These are phyloP conservation scores for Plasmodium blacklocki DNA, from an alignment of 169 alveolate genomes.

Conservation along the genomic window DNA sequence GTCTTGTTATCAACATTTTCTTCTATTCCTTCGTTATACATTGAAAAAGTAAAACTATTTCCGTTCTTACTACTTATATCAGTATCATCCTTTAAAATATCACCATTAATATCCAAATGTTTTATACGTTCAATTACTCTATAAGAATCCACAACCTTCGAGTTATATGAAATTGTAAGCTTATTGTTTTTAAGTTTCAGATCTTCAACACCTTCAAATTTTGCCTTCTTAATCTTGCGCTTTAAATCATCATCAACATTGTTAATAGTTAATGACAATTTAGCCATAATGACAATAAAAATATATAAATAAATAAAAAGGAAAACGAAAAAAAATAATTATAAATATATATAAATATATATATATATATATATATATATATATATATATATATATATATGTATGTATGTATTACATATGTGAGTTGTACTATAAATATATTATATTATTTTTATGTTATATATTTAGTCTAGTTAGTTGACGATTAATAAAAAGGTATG, in stretches of 20 bases:
- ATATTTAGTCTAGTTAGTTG: no score
- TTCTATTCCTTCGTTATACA: constrained; percentile 3
- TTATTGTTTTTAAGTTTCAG: constrained; percentile 8
- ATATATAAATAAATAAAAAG: neutral
- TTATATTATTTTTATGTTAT: no score
- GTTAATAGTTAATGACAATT: constrained; percentile 7
- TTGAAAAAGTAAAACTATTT: constrained; percentile 17
- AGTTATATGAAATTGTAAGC: constrained; percentile 23
- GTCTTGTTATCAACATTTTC: constrained; percentile 2
- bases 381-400: no score
- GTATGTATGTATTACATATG: no score
- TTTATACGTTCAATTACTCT: constrained; percentile 16
- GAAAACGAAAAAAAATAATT: no score
- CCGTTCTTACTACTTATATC: constrained; percentile 8
- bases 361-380: no score
- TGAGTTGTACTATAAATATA: no score
- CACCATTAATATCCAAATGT: constrained; percentile 40
- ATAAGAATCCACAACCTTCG: constrained; percentile 5
- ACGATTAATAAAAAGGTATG: no score
- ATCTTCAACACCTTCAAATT: constrained; percentile 24
- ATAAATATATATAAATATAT: no score
- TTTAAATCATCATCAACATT: constrained; percentile 23
- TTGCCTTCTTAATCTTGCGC: constrained; percentile 2
- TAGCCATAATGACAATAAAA: constrained; percentile 22
- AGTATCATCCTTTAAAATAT: constrained; percentile 21